Base-by-base conservation (phyloP, 768 basidiomycete species). In the Boletus pseudo-olivaceus region DNA sequence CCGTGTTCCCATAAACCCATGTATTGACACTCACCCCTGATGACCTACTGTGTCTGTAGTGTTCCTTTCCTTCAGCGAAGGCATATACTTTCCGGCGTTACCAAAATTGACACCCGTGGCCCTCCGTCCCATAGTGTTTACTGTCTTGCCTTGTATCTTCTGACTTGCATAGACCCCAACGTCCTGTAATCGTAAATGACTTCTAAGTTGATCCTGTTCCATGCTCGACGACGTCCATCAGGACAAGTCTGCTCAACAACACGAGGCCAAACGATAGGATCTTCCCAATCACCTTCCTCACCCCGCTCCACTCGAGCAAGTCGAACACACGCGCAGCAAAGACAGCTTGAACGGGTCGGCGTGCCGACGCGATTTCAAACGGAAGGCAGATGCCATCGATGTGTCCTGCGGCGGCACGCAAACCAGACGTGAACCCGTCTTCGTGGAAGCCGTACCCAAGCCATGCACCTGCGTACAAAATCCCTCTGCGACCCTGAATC, bases 391-490 rank as follows among this genome's bases (percentile, higher is more conserved):
- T 71, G 5, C 65, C 67, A 9, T 56, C 47, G 17, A 66, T 64
- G 43, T 60, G 64, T 11, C 62, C 57, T 6, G 56, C 73, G 4
- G 66, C 72, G 11, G 68, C 73, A 44, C 67, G 66, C 33, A 79
- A 61, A 8, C 77, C 78, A 1, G 75, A 71, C 3, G 78, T 70
- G 65, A 89, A 89, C 3, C 85, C 87, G 62, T 90, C 90, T 70
- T 90, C 88, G 70, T 92, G 88, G 75, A 91, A 90, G 17, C 88
- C 88, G 61, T 88, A 90, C 53, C 81, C 81, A 42, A 84, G 76
- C 75, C 85, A 91, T 26, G 88, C 88, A 10, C 87, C 86, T 3
- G 75, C 85, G 63, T 77, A 87, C 8, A 83, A 78, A 59, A 89
- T 78, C 5, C 79, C 78, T 9, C 85, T 77, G 43, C 62, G 76